Conservation (phyloP, 805 yeast species). For the Candida gorgasii region DNA sequence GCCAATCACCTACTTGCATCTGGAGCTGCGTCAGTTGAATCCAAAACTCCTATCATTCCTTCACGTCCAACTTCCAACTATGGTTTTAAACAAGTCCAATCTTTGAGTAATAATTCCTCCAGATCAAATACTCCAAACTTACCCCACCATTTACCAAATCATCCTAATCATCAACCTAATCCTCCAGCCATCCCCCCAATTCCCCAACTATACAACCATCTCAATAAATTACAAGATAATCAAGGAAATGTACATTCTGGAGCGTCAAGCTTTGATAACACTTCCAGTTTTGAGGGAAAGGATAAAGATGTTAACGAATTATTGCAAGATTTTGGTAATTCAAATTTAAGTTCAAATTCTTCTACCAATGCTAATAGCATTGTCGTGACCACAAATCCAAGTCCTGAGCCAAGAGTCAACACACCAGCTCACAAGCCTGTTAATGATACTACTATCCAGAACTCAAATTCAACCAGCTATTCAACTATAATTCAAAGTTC, state of each 20-base stretch:
- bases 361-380: conserved; percentile 16
- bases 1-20: neutral
- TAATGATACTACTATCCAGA: conserved; percentile 3
- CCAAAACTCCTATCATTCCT: neutral
- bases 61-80: neutral
- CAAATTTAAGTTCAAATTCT: conserved; percentile 15
- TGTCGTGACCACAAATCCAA: conserved; percentile 14
- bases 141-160: conserved; percentile 4
- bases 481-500: conserved; percentile 15
- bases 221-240: conserved; percentile 14
- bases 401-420: conserved; percentile 14
- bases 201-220: conserved; percentile 13
- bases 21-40: neutral
- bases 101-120: conserved; percentile 1
- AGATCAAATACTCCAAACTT: conserved; percentile 3
- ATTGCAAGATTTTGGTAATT: conserved; percentile 18
- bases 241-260: conserved; percentile 2
- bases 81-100: conserved; percentile 2
- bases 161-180: neutral
- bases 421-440: neutral
- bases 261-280: neutral
- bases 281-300: conserved; percentile 9
- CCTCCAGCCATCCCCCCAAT: conserved; percentile 1
- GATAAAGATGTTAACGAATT: conserved; percentile 16
- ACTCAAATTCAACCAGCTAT: conserved; percentile 14